These are phyloP conservation scores for Fraxinus floribunda DNA, from an alignment of 305 asterid species.

Conservation along the genomic window DNA sequence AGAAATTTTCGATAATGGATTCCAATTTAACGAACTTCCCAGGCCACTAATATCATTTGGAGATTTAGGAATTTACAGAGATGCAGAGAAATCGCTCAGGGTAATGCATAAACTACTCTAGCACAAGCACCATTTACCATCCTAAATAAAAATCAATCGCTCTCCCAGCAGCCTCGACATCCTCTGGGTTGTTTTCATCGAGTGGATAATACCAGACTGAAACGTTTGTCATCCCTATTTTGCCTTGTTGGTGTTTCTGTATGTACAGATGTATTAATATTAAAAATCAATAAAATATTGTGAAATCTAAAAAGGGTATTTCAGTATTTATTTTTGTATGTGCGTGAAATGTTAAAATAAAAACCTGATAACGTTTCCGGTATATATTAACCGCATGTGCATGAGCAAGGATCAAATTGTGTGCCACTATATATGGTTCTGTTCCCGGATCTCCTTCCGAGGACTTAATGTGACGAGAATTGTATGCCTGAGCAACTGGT, in stretches of 20 bases:
- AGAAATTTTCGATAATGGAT: neutral
- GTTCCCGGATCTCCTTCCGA: neutral
- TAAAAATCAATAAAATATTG: neutral
- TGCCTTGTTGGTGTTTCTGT: constrained; percentile 25
- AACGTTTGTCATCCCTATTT: constrained; percentile 26
- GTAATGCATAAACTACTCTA: neutral
- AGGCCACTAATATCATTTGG: neutral
- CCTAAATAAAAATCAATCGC: constrained; percentile 28
- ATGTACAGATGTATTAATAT: neutral
- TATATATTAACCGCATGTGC: constrained; percentile 22
- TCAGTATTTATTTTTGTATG: neutral
- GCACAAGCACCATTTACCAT: constrained; percentile 11
- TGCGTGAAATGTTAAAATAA: neutral
- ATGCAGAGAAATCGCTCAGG: neutral
- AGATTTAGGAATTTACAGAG: neutral
- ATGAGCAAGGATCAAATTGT: constrained; percentile 31
- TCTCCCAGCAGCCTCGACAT: constrained; percentile 22
- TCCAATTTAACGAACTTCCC: neutral
- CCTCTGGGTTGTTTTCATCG: neutral
- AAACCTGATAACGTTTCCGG: constrained; percentile 15
- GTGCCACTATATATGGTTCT: constrained; percentile 31
- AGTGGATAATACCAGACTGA: constrained; percentile 22
- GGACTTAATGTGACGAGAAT: neutral
- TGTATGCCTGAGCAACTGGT: neutral
- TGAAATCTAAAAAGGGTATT: neutral